Base-by-base conservation (phyloP, 257 asterid genomes). In the Rehmannia glutinosa region DNA sequence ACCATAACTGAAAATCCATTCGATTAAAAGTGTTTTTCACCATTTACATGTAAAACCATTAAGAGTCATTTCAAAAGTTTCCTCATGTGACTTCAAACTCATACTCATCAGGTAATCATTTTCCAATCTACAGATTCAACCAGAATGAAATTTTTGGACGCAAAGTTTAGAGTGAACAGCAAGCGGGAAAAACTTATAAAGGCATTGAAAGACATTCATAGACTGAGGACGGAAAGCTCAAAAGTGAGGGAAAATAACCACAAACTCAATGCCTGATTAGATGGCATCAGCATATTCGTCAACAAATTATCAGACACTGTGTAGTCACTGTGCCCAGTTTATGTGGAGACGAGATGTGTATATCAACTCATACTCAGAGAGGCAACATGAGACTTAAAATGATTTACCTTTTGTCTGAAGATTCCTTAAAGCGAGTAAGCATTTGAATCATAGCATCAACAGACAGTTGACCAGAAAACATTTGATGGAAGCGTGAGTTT, bases 401-500 rank as follows among this genome's bases (percentile, higher is more conserved):
- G 43, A 54, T 1, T 19, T 58, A 87, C 99, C 99, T 87, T 79
- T 77, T 80, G 54, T 85, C 95, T 7, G 84, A 64, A 68, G 98
- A 87, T 78, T 89, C 98, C 79, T 87, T 91, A 78, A 86, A 87
- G 36, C 83, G 85, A 47, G 95, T 74, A 45, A 94, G 98, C 97
- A 88, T 85, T 70, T 84, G 91, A 78, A 94, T 85, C 76, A 84
- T 82, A 47, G 80, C 81, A 35, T 91, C 98, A 73, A 84, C 63
- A 51, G 85, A 54, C 77, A 87, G 87, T 77, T 85, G 83, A 72
- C 90, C 86, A 73, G 95, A 81, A 79, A 94, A 94, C 95, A 94
- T 82, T 83, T 87, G 87, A 61, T 91, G 97, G 81, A 91, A 94
- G 76, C 88, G 88, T 23, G 80, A 73, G 73, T 89, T 91, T 23